Base-by-base conservation (phyloP, 129 eudicot genomes). In the Saposhnikovia divaricata region DNA sequence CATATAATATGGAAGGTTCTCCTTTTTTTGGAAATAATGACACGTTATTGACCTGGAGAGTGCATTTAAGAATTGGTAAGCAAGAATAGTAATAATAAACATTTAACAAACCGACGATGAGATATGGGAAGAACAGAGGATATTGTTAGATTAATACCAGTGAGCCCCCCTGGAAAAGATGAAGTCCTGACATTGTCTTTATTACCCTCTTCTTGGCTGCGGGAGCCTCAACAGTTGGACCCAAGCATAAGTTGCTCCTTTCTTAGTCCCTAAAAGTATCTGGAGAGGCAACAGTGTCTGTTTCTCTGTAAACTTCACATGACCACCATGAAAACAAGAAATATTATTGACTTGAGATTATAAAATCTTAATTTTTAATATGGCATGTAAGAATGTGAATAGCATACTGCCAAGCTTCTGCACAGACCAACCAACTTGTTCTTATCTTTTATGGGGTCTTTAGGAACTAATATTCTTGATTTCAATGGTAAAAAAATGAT, bases 231-330 rank as follows among this genome's bases (percentile, higher is more conserved):
- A 63, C 66, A 78, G 53, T 39, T 72, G 81, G 76, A 77, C 73
- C 73, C 55, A 78, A 73, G 50, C 80, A 81, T 78, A 69, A 74
- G 48, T 74, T 38, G 48, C 39, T 42, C 72, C 77, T n/a, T 44
- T 82, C 74, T 47, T 37, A 25, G 71, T 74, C 76, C 78, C 78
- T 79, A 50, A 45, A 50, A 73, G 74, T 77, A 76, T 77, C 70
- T 27, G 78, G 65, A 55, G 75, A 68, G 61, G 61, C 73, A 61
- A 37, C 37, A 55, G 28, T 74, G 77, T 75, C 85, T 86, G 85
- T 59, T 77, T 42, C 78, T 40, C 82, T 79, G 83, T 75, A 80
- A 75, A 34, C 83, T 82, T 83, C 91, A 85, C 91, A 85, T 87
- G 88, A 80, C 80, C 77, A 80, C 82, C 46, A 78, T 45, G 63